Percentiles rank a stretch among this genome's conserved stretches.
Evolutionary conservation across 305 asterid species (phyloP).

Genomic region (Caryopteris hybrid): DNA sequence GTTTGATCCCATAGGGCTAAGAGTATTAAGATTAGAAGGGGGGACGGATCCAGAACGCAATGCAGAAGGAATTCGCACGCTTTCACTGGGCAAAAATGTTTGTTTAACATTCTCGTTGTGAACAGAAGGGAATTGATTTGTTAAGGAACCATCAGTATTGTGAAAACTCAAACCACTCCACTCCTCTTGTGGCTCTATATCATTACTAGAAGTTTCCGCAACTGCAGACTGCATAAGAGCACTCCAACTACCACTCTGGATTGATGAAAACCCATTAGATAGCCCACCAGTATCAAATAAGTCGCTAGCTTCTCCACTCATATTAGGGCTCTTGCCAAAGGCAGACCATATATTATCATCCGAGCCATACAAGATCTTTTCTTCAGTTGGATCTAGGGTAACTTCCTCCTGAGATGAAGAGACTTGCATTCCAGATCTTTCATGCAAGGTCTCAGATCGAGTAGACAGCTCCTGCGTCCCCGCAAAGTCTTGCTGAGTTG

Average conservation of each 20-base stretch:
- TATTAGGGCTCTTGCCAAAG: slow-evolving; percentile 52
- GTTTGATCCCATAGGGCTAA: slow-evolving; percentile 4
- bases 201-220: slow-evolving; percentile 68
- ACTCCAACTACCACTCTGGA: slow-evolving; percentile 89
- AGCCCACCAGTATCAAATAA: slow-evolving; percentile 43
- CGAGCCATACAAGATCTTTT: slow-evolving; percentile 84
- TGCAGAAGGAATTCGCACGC: slow-evolving; percentile 35
- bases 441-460: slow-evolving; percentile 38
- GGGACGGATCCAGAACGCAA: slow-evolving; percentile 1
- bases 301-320: slow-evolving; percentile 50
- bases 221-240: slow-evolving; percentile 96
- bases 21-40: slow-evolving; percentile 19
- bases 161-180: slow-evolving; percentile 64
- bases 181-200: slow-evolving; percentile 57
- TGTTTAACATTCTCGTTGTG: slow-evolving; percentile 39
- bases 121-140: slow-evolving; percentile 34
- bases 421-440: slow-evolving; percentile 29
- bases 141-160: slow-evolving; percentile 39
- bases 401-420: slow-evolving; percentile 48
- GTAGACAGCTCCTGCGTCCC: slow-evolving; percentile 42
- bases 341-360: slow-evolving; percentile 84
- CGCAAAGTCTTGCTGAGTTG: slow-evolving; percentile 31
- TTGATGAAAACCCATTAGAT: slow-evolving; percentile 48
- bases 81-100: slow-evolving; percentile 26
- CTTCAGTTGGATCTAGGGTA: slow-evolving; percentile 84